phyloP scores from a whole-genome alignment of 2,329 filamentous ascomycete species.

The Lasiodiplodia hormozganensis region DNA sequence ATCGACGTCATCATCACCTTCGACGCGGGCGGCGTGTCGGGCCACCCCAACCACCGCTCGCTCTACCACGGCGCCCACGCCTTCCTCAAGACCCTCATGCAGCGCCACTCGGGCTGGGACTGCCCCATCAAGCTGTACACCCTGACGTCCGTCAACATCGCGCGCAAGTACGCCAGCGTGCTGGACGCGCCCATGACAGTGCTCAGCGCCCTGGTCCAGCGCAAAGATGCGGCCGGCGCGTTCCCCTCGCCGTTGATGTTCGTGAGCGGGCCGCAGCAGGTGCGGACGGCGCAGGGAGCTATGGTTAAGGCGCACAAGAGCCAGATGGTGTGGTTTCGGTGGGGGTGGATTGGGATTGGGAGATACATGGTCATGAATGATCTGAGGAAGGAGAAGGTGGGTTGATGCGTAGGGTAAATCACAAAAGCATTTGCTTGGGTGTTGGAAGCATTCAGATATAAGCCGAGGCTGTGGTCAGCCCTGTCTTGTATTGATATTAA shows the following conservation, averaged over 20 bases:
- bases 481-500: not conserved
- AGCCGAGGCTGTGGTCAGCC: not conserved
- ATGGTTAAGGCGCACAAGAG: constrained; percentile 92
- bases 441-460: not conserved
- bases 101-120: constrained; percentile 67
- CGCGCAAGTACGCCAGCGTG: constrained; percentile 82
- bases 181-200: constrained; percentile 79
- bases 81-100: constrained; percentile 73
- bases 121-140: constrained; percentile 86
- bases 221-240: constrained; percentile 59
- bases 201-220: constrained; percentile 56
- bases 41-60: constrained; percentile 92
- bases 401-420: constrained; percentile 16
- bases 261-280: constrained; percentile 69
- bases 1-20: constrained; percentile 92
- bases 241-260: constrained; percentile 69
- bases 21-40: constrained; percentile 80
- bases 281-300: constrained; percentile 75
- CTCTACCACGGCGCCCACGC: constrained; percentile 80
- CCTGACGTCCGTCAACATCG: constrained; percentile 72
- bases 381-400: constrained; percentile 66
- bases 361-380: constrained; percentile 98
- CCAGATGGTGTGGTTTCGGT: constrained; percentile 99
- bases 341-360: constrained; percentile 90
- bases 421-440: not conserved